Conservation (phyloP, 345 rosid genomes). For the Syzygium jambos region DNA sequence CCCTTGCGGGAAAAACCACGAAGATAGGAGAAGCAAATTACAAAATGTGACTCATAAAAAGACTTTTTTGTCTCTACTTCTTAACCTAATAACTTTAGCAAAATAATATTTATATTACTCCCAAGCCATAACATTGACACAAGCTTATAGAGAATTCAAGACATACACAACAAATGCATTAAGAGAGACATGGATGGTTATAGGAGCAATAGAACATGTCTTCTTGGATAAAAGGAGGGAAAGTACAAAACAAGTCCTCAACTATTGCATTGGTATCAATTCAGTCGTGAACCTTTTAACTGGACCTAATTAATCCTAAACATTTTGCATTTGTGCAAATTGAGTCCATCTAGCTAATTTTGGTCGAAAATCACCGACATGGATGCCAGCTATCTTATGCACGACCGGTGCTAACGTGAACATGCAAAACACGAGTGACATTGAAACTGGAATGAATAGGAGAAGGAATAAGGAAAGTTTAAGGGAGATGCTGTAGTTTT, state of each 20-base stretch:
- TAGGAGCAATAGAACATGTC: no score
- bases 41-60: background rate
- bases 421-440: background rate
- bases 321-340: no score
- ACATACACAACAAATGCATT: no score
- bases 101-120: no score
- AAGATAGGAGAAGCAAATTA: background rate
- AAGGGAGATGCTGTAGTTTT: background rate
- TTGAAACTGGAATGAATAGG: background rate
- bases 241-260: background rate
- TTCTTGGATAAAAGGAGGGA: no score
- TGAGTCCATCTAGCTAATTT: no score
- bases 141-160: background rate
- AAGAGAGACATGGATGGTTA: no score
- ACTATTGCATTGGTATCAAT: no score
- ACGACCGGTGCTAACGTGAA: fast-evolving
- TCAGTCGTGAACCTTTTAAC: fast-evolving
- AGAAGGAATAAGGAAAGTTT: background rate
- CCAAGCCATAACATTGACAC: background rate
- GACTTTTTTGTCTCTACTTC: background rate
- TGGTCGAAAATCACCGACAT: fast-evolving
- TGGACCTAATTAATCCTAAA: no score
- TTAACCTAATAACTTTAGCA: no score
- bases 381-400: fast-evolving
- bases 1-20: fast-evolving